A percentile compares a stretch with the other conserved stretches of the same genome.
Evolutionary conservation across 768 basidiomycete species (phyloP).

Genomic region (Agaricus blazei): DNA sequence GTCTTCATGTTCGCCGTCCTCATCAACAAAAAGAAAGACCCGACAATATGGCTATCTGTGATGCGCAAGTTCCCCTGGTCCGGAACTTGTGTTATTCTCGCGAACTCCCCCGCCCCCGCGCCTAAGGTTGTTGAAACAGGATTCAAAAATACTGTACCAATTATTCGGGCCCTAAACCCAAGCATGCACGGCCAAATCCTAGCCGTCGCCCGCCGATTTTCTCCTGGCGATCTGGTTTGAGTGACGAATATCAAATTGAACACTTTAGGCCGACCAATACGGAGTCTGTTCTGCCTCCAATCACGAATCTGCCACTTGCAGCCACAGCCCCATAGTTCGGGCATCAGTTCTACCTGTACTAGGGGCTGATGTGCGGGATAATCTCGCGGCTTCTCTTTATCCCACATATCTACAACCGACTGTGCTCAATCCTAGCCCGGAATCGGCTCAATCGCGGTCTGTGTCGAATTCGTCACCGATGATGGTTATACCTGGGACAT

Average conservation of each 20-base stretch:
- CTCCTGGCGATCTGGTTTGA: slow-evolving; percentile 34
- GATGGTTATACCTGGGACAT: slow-evolving; percentile 6
- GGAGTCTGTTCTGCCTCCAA: background rate
- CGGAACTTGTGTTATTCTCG: slow-evolving; percentile 20
- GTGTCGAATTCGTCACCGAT: slow-evolving; percentile 14
- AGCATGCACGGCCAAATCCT: slow-evolving; percentile 19
- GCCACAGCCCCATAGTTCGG: slow-evolving; percentile 2
- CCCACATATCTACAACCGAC: slow-evolving; percentile 19
- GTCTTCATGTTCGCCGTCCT: slow-evolving; percentile 37
- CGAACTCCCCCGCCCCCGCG: slow-evolving; percentile 27
- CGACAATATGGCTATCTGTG: slow-evolving; percentile 45
- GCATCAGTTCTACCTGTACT: background rate
- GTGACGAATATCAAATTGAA: slow-evolving; percentile 44
- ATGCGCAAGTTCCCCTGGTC: slow-evolving; percentile 40
- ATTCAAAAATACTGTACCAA: slow-evolving; percentile 31
- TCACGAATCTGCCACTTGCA: background rate
- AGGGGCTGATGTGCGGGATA: background rate
- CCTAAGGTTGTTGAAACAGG: background rate
- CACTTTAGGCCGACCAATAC: slow-evolving; percentile 27
- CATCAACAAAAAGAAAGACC: slow-evolving; percentile 37
- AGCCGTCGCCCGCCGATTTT: slow-evolving; percentile 26
- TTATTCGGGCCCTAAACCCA: slow-evolving; percentile 39
- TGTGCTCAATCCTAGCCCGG: slow-evolving; percentile 15
- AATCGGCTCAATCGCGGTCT: slow-evolving; percentile 21
- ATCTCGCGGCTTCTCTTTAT: slow-evolving; percentile 25